Base-by-base conservation (phyloP, 768 basidiomycete species). In the Tylopilus felleus region DNA sequence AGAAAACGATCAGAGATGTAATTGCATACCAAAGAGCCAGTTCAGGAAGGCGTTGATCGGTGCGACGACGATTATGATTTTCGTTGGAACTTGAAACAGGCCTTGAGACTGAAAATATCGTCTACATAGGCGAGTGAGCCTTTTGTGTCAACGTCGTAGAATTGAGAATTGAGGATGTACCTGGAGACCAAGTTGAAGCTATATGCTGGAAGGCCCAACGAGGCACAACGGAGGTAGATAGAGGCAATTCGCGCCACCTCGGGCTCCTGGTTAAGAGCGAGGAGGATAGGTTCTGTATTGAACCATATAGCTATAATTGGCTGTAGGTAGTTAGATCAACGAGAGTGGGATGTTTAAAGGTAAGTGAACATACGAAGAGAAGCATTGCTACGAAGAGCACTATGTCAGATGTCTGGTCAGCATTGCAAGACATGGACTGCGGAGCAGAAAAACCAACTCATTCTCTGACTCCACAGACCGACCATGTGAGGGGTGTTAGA, bases 381-480 rank as follows among this genome's bases (percentile, higher is more conserved):
- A 76, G 60, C 12, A 75, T 72, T 14, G 75, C 69, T 76, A 84
- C 80, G 31, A 91, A 80, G 28, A 93, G 78, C 50, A 74, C 88
- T 90, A 49, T 43, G 23, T 47, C 51, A 52, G 45, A 41, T 1
- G n/a, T 41, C 38, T 36, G 27, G 35, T 66, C 4, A 65, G 38
- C 19, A 49, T 40, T 42, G 38, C 39, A 8, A 16, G 19, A 27
- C 25, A 51, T 35, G 23, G 23, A 3, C 2, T 42, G 12, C 27
- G 39, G 19, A 25, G 28, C 22, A 27, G 19, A 21, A 43, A 36
- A 50, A 75, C 85, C 41, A 58, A 88, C 88, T 74, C 88, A 92
- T 93, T 58, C 94, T 77, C 68, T 95, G 93, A 9, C 88, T 72
- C 94, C 94, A 96, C 8, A 96, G 77, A 8, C 94, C 94, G 13